Percentiles rank a stretch among this genome's conserved stretches.
Evolutionary conservation across 495 filamentous ascomycete species (phyloP).

Genomic region (Lophiotrema nucula): DNA sequence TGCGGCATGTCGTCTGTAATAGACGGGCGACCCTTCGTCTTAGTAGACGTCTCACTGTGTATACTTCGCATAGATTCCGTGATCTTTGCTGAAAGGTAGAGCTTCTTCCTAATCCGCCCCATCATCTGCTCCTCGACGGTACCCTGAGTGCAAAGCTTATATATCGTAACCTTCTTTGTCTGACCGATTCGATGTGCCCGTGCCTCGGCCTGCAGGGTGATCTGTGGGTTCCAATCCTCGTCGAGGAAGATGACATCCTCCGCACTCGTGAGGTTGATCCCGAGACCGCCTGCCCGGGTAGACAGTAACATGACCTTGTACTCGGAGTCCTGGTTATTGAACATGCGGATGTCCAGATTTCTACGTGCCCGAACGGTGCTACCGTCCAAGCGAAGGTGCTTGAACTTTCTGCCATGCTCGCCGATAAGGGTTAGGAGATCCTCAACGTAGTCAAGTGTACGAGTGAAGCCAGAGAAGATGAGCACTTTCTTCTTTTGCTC

Average conservation of each 20-base stretch:
- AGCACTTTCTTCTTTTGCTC: conserved; percentile 59
- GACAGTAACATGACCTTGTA: conserved; percentile 65
- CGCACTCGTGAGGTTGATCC: conserved; percentile 61
- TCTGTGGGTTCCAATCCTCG: conserved; percentile 67
- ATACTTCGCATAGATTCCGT: conserved; percentile 59
- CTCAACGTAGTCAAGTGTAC: conserved; percentile 59
- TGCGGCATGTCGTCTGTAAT: conserved; percentile 49
- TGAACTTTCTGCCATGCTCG: conserved; percentile 47
- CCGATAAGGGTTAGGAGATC: conserved; percentile 55
- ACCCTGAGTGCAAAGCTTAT: conserved; percentile 58
- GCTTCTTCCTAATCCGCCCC: conserved; percentile 63
- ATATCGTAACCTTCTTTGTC: conserved; percentile 56
- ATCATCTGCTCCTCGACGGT: conserved; percentile 66
- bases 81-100: conserved; percentile 63
- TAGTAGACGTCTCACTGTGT: conserved; percentile 37
- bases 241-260: conserved; percentile 65
- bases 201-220: conserved; percentile 60
- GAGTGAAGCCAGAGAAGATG: conserved; percentile 63
- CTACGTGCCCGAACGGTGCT: conserved; percentile 52
- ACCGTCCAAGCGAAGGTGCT: conserved; percentile 60
- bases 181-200: conserved; percentile 62
- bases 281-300: conserved; percentile 62
- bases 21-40: conserved; percentile 27
- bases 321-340: conserved; percentile 49
- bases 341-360: conserved; percentile 59